These are phyloP conservation scores for Penicillium cosmopolitanum DNA, from an alignment of 495 filamentous ascomycete genomes.

Conservation along the genomic window DNA sequence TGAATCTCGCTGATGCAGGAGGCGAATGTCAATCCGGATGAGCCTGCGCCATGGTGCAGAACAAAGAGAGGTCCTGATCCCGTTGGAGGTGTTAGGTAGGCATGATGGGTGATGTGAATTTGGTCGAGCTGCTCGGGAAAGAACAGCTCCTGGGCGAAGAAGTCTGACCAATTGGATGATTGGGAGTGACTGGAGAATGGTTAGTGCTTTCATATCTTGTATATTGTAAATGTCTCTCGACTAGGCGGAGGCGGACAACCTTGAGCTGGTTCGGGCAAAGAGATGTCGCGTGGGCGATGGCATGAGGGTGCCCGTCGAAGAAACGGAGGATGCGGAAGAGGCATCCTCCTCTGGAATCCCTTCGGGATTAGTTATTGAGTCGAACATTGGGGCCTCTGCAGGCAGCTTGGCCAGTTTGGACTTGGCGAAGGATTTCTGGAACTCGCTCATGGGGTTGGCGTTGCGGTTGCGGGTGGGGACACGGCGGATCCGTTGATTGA, in stretches of 20 bases:
- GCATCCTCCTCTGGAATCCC: constrained; percentile 61
- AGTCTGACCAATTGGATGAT: constrained; percentile 79
- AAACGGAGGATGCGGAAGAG: constrained; percentile 72
- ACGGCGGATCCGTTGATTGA: constrained; percentile 1
- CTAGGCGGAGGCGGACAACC: constrained; percentile 36
- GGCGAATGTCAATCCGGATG: constrained; percentile 86
- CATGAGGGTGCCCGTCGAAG: constrained; percentile 86
- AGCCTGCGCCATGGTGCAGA: constrained; percentile 88
- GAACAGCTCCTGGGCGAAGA: constrained; percentile 85
- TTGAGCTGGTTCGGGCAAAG: constrained; percentile 65
- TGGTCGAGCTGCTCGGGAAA: constrained; percentile 52
- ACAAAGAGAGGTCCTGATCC: constrained; percentile 77
- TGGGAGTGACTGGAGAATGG: constrained; percentile 21
- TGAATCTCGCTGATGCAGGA: constrained; percentile 76
- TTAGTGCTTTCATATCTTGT: not conserved
- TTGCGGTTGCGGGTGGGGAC: constrained; percentile 4
- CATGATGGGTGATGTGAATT: constrained; percentile 71
- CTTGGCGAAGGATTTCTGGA: constrained; percentile 83
- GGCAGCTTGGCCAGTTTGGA: constrained; percentile 71
- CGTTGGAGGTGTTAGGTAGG: constrained; percentile 71
- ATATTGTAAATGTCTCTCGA: not conserved
- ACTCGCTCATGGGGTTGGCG: constrained; percentile 70
- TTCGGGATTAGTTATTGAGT: constrained; percentile 31
- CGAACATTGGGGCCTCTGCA: constrained; percentile 52
- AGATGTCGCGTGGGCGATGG: constrained; percentile 75